Base-by-base conservation (phyloP, 2,329 filamentous ascomycete genomes). In the Calonectria hawksworthii region DNA sequence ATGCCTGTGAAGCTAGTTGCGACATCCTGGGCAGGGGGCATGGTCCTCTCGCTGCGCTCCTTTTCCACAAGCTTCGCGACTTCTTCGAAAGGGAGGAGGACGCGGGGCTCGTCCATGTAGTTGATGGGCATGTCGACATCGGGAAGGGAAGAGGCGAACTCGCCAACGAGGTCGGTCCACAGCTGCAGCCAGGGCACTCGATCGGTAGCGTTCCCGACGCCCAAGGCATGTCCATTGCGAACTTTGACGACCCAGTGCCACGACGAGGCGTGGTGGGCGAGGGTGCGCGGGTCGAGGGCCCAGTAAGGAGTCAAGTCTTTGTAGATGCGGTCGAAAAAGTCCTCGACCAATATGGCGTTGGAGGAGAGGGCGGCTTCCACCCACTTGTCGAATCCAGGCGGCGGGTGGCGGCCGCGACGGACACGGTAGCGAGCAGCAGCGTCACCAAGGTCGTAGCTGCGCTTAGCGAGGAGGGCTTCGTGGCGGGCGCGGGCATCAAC, bases 61-160 rank as follows among this genome's bases (percentile, higher is more conserved):
- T 86, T 84, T 10, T 83, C 83, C 13, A 93, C 86, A 64, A 90
- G 84, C 30, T 84, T 84, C 30, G 89, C 86, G 70, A 93, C 88
- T 18, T 89, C 86, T 69, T 93, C 88, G 84, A 88, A 91, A 13
- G 90, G 88, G 4, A 92, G 90, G 36, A 93, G 84, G n/a, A 94
- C 82, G 28, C 92, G 87, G 34, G 92, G 89, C 81, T 94, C 91
- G 81, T 93, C 92, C 84, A 92, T 87, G 68, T 88, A 87, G 80
- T 94, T 93, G 84, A 93, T 90, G 14, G 92, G 89, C 86, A 93
- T 92, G 80, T 93, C 92, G 81, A 94, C 89, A 75, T 94, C 92
- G 6, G 92, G 92, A 28, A 94, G 81, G 65, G 88, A 84, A 18
- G 87, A 81, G 32, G 89, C 88, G 44, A 92, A 90, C 72, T 89